Conservation (phyloP, 2,329 filamentous ascomycete species). For the Fusarium palustre region DNA sequence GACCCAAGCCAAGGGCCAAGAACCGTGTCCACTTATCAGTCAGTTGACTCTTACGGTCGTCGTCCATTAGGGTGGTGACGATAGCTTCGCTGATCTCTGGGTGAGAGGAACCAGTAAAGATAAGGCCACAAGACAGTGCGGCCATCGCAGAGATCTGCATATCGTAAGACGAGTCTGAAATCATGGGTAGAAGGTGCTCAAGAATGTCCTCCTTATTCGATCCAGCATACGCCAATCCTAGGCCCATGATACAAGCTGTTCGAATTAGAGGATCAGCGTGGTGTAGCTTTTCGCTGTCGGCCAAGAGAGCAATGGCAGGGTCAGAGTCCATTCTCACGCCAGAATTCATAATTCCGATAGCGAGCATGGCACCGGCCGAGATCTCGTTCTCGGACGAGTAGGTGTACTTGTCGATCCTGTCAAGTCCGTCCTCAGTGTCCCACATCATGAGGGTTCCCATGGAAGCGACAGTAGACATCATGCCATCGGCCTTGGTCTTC, state of each 20-base stretch:
- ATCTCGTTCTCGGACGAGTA: slow-evolving; percentile 84
- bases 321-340: slow-evolving; percentile 91
- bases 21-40: slow-evolving; percentile 99
- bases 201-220: slow-evolving; percentile 92
- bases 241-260: slow-evolving; percentile 92
- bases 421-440: slow-evolving; percentile 91
- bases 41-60: slow-evolving; percentile 88
- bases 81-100: slow-evolving; percentile 92
- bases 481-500: slow-evolving; percentile 99
- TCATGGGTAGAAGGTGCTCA: slow-evolving; percentile 85
- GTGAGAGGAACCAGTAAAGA: slow-evolving; percentile 93
- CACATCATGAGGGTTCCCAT: slow-evolving; percentile 91
- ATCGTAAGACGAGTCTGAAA: slow-evolving; percentile 83
- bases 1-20: slow-evolving; percentile 90
- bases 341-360: slow-evolving; percentile 95
- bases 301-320: slow-evolving; percentile 86
- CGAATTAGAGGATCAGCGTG: slow-evolving; percentile 82
- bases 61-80: slow-evolving; percentile 91
- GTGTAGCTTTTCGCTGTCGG: slow-evolving; percentile 82
- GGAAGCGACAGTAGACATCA: slow-evolving; percentile 96
- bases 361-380: slow-evolving; percentile 90
- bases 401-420: slow-evolving; percentile 95
- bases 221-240: slow-evolving; percentile 93
- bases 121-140: slow-evolving; percentile 86
- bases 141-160: slow-evolving; percentile 99